Conservation (phyloP, 2,329 filamentous ascomycete species). For the Nectriaceae sp. region DNA sequence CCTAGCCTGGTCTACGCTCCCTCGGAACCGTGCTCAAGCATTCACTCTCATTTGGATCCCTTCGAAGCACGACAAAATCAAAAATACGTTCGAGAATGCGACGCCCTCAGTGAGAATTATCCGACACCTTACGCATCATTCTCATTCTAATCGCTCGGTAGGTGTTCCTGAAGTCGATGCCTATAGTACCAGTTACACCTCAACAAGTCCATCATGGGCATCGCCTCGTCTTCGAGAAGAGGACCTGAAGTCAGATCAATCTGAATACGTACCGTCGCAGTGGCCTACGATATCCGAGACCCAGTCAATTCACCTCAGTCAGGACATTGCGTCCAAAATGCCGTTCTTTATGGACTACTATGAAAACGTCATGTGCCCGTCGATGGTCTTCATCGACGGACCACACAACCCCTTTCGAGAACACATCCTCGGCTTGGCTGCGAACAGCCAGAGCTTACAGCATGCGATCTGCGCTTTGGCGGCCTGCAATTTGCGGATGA, state of each 20-base stretch:
- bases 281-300: constrained; percentile 50
- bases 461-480: constrained; percentile 89
- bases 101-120: constrained; percentile 54
- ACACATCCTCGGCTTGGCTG: constrained; percentile 77
- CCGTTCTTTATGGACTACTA: constrained; percentile 93
- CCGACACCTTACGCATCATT: constrained; percentile 36
- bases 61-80: constrained; percentile 57
- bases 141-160: constrained; percentile 41
- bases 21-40: constrained; percentile 61
- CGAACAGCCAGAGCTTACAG: constrained; percentile 79
- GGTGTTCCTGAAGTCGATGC: constrained; percentile 55
- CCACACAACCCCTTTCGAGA: constrained; percentile 83
- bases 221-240: constrained; percentile 43
- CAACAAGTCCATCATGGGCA: constrained; percentile 50
- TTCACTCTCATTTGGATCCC: constrained; percentile 59
- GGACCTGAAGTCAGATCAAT: constrained; percentile 45
- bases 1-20: constrained; percentile 63
- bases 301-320: constrained; percentile 53
- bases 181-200: constrained; percentile 53
- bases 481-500: constrained; percentile 88
- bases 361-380: constrained; percentile 86
- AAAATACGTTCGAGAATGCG: constrained; percentile 56
- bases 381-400: constrained; percentile 88
- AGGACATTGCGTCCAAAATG: constrained; percentile 73
- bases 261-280: constrained; percentile 47